These are phyloP conservation scores for Penicillium verhagenii DNA, from an alignment of 495 filamentous ascomycete species.

Conservation along the genomic window DNA sequence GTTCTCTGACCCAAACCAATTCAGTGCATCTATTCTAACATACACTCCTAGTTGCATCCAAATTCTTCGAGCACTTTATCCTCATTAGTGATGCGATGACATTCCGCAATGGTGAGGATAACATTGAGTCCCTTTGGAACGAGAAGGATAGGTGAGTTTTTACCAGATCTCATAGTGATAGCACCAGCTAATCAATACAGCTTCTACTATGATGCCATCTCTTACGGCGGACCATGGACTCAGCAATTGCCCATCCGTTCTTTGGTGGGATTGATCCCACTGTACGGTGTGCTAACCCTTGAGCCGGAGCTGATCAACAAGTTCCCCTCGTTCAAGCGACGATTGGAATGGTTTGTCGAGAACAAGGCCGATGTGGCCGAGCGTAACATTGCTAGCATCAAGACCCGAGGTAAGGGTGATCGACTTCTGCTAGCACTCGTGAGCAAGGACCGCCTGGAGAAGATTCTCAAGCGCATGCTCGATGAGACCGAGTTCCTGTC, in stretches of 20 bases:
- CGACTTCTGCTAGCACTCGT: slow-evolving; percentile 83
- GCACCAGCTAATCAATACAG: slow-evolving; percentile 24
- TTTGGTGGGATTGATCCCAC: slow-evolving; percentile 87
- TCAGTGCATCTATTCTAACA: slow-evolving; percentile 10
- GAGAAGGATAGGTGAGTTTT: slow-evolving; percentile 69
- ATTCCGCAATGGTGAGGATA: slow-evolving; percentile 72
- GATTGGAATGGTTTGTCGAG: slow-evolving; percentile 89
- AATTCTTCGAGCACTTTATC: slow-evolving; percentile 98
- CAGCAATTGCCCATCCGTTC: slow-evolving; percentile 90
- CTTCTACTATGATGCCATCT: slow-evolving; percentile 98
- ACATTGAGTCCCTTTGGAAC: slow-evolving; percentile 83
- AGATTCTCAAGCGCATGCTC: slow-evolving; percentile 87
- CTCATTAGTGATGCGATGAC: slow-evolving; percentile 98
- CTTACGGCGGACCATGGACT: slow-evolving; percentile 87
- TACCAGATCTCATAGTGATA: neutral
- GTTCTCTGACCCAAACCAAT: neutral
- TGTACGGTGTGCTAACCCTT: slow-evolving; percentile 87
- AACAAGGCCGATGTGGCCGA: slow-evolving; percentile 81
- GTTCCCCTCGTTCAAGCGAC: slow-evolving; percentile 90
- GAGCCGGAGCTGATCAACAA: slow-evolving; percentile 91
- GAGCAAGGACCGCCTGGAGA: slow-evolving; percentile 80
- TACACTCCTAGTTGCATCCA: slow-evolving; percentile 65
- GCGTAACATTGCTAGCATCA: slow-evolving; percentile 89
- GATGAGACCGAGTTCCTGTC: slow-evolving; percentile 92
- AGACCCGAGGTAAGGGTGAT: slow-evolving; percentile 81